These are phyloP conservation scores for Ashbya aceris DNA, from an alignment of 1,139 yeast species.

Conservation along the genomic window DNA sequence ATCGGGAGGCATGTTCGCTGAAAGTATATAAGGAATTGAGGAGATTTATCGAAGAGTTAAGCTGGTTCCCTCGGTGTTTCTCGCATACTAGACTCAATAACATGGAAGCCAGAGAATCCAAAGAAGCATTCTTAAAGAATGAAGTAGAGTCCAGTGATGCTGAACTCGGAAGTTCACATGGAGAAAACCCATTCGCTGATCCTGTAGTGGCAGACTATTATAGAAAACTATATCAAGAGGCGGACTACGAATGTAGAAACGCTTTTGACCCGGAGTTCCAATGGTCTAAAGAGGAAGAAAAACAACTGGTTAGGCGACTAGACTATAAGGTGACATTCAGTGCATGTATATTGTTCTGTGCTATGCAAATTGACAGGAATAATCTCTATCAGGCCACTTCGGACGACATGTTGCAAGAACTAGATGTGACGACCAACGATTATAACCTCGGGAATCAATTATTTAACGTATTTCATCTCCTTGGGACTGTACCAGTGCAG, in stretches of 20 bases:
- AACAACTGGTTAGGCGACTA: slow-evolving; percentile 33
- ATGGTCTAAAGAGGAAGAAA: slow-evolving; percentile 43
- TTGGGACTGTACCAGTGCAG: slow-evolving; percentile 47
- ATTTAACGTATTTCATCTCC: slow-evolving; percentile 36
- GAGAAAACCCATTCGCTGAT: slow-evolving; percentile 26
- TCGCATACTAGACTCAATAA: no score
- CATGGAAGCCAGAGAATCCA: no score
- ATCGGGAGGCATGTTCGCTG: no score
- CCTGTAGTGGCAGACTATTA: slow-evolving; percentile 37
- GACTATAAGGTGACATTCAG: slow-evolving; percentile 38
- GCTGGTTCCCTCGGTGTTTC: no score
- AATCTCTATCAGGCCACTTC: slow-evolving; percentile 44
- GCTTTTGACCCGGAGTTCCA: slow-evolving; percentile 39
- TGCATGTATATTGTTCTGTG: slow-evolving; percentile 42
- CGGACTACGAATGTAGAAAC: slow-evolving; percentile 38
- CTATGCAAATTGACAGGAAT: slow-evolving; percentile 44
- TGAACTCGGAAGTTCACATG: no score
- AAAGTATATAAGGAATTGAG: no score
- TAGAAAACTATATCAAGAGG: slow-evolving; percentile 33
- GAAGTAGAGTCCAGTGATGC: no score
- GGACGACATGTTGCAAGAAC: slow-evolving; percentile 39
- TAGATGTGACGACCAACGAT: slow-evolving; percentile 39
- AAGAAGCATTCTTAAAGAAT: no score
- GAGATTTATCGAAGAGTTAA: no score
- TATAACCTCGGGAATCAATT: slow-evolving; percentile 43